Evolutionary conservation across 306 rosid species (phyloP), one percentile per base, ranked within the genome.

Genomic region (Quillaja saponaria): DNA sequence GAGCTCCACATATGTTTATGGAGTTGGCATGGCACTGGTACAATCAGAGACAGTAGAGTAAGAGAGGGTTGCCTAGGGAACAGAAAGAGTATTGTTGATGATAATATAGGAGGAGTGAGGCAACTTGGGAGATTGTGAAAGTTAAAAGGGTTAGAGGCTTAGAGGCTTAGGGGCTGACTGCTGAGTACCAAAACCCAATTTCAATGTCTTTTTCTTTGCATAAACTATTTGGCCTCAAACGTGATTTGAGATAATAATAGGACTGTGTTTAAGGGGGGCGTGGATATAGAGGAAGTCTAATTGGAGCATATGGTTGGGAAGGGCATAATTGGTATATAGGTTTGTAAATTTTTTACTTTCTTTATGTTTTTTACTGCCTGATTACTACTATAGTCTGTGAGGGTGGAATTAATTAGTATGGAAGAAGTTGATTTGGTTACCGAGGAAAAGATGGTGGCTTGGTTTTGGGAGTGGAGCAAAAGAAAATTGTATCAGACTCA

Each of bases 391-490:
- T 5, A 37, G 63, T 59, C 48, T 44, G 31, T 49, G 42, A 64
- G 70, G 77, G 75, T 73, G 76, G 74, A 77, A 75, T 82, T 78
- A 75, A 78, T 66, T 60, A 76, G 72, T 68, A 46, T 10, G 55
- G 67, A 63, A 21, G 56, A 63, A 67, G 73, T 77, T 58, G 76
- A 86, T 58, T 82, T 78, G 80, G 71, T 78, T 80, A 74, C 79
- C 96, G 88, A 86, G 86, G 81, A 58, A 69, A 81, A 64, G 78
- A 31, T 67, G 71, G 95, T 91, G 97, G 96, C 88, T 75, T 69
- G 77, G 95, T 81, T 86, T 91, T 76, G 96, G 97, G 85, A 87
- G 81, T 55, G 74, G 90, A 54, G 88, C 77, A 40, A 75, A 76
- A 75, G 77, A 69, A 81, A 80, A 61, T 46, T 67, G 64, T 31